Percentiles rank a stretch among this genome's conserved stretches.
These are phyloP conservation scores for Arachis hypogaea DNA, from an alignment of 306 rosid species.

Conservation along the genomic window DNA sequence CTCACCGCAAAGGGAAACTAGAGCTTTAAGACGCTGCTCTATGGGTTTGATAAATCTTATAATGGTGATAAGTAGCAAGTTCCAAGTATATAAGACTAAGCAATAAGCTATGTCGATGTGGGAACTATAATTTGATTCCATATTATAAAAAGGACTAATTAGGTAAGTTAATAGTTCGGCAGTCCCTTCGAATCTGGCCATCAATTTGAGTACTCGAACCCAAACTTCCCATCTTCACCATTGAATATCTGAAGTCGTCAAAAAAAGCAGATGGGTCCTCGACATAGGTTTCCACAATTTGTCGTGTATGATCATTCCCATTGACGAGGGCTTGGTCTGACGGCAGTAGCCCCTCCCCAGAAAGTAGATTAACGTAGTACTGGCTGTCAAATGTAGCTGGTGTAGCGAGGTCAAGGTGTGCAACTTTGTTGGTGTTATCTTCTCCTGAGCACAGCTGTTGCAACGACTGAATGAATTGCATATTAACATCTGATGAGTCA, in stretches of 20 bases:
- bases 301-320: slow-evolving; percentile 55
- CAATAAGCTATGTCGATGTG: neutral
- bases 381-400: slow-evolving; percentile 88
- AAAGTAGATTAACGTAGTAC: slow-evolving; percentile 68
- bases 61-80: no score
- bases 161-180: slow-evolving; percentile 46
- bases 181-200: slow-evolving; percentile 67
- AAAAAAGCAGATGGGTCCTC: slow-evolving; percentile 55
- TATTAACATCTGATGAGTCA: slow-evolving; percentile 29
- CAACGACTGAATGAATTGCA: slow-evolving; percentile 61
- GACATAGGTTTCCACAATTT: slow-evolving; percentile 63
- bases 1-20: no score
- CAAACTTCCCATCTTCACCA: slow-evolving; percentile 76
- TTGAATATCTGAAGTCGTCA: slow-evolving; percentile 67
- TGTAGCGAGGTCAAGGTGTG: slow-evolving; percentile 70
- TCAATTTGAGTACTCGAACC: slow-evolving; percentile 40
- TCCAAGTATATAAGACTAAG: no score
- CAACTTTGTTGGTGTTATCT: slow-evolving; percentile 36
- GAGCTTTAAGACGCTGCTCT: no score
- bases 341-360: slow-evolving; percentile 75
- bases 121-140: slow-evolving; percentile 1
- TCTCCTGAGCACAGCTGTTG: slow-evolving; percentile 63
- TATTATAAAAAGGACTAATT: neutral
- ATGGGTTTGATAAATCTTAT: no score
- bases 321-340: slow-evolving; percentile 68